Conservation (phyloP, 2,329 filamentous ascomycete species). For the Penicillium sp. region DNA sequence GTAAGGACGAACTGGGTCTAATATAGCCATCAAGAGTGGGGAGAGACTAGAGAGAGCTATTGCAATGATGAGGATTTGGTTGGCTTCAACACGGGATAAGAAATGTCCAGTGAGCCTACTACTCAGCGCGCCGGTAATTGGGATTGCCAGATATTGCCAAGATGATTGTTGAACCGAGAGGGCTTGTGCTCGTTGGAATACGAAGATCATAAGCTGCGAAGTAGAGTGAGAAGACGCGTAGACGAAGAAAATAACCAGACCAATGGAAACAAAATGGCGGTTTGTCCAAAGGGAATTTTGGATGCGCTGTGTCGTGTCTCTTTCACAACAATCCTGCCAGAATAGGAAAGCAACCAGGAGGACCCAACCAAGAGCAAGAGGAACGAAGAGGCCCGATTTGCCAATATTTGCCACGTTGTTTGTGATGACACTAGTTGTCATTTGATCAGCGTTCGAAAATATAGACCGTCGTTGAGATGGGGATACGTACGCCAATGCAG, state of each 20-base stretch:
- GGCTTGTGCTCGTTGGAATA: conserved; percentile 3
- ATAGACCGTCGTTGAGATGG: background rate
- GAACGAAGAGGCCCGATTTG: conserved; percentile 1
- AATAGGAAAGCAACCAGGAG: conserved; percentile 2
- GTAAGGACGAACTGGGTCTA: background rate
- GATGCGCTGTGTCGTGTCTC: background rate
- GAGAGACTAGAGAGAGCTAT: background rate
- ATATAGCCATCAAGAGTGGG: conserved; percentile 1
- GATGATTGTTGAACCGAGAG: conserved; percentile 1
- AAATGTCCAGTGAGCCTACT: background rate
- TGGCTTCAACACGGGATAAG: background rate
- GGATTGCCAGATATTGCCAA: conserved; percentile 1
- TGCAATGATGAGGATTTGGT: background rate
- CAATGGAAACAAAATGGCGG: background rate
- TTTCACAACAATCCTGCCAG: conserved; percentile 8
- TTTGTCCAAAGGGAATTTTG: conserved; percentile 7
- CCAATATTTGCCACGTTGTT: conserved; percentile 3
- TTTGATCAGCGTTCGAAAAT: background rate
- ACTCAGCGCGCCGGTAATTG: background rate
- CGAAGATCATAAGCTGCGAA: conserved; percentile 1
- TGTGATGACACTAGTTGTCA: background rate
- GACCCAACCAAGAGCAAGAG: conserved; percentile 4
- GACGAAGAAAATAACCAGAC: conserved; percentile 3
- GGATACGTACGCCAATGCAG: conserved; percentile 13
- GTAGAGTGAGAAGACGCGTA: conserved; percentile 1